Conservation (phyloP, 495 filamentous ascomycete genomes). For the Penicillium lagena region DNA sequence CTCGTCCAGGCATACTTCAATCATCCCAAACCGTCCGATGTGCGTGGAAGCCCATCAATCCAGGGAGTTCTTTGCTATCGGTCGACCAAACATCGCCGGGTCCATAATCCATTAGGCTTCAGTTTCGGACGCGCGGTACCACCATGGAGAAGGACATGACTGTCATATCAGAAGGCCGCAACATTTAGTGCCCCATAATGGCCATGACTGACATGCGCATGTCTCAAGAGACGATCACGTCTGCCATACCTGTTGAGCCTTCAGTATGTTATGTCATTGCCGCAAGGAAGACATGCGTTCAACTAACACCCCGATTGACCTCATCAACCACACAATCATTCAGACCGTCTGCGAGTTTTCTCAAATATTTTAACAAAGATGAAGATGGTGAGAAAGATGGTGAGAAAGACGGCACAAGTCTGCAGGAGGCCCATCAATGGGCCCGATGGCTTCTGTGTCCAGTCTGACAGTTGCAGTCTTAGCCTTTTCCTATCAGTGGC, state of each 20-base stretch:
- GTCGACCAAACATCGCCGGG: conserved; percentile 13
- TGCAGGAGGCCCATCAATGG: neutral
- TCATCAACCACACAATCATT: conserved; percentile 24
- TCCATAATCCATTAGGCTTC: neutral
- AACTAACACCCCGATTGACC: conserved; percentile 4
- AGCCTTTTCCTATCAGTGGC: conserved; percentile 20
- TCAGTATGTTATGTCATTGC: conserved; percentile 15
- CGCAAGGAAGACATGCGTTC: too few relatives aligned
- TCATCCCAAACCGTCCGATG: conserved; percentile 11
- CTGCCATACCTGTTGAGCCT: conserved; percentile 23
- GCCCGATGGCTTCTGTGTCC: conserved; percentile 6
- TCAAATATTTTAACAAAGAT: neutral
- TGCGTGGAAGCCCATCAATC: conserved; percentile 4
- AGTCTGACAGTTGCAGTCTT: conserved; percentile 17
- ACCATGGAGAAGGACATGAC: conserved; percentile 10
- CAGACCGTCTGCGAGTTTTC: conserved; percentile 19
- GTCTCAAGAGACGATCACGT: conserved; percentile 12
- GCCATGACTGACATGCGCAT: conserved; percentile 16
- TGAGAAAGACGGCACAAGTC: neutral
- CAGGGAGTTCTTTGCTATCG: conserved; percentile 19
- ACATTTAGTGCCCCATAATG: conserved; percentile 5
- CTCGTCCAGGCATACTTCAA: conserved; percentile 12
- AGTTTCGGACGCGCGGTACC: neutral
- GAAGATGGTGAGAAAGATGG: too few relatives aligned
- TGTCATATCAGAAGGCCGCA: conserved; percentile 19